A percentile compares a stretch with the other conserved stretches of the same genome.
These are phyloP conservation scores for Pigoraptor vietnamica DNA, from an alignment of 78 protist genomes.

Conservation along the genomic window DNA sequence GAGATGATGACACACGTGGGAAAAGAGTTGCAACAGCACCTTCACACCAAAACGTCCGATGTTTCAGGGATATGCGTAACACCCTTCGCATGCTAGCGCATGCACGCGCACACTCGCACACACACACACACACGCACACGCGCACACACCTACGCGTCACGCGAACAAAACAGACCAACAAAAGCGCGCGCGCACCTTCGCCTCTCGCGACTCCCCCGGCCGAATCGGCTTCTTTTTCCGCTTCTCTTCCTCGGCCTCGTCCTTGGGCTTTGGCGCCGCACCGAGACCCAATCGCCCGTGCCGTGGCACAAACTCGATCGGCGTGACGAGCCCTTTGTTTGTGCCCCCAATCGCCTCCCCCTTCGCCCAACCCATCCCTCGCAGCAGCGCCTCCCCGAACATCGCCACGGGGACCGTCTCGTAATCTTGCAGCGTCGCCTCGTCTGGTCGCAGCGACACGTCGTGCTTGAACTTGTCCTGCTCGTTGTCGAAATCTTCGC, in stretches of 20 bases:
- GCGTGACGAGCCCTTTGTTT: conserved; percentile 34
- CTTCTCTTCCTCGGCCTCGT: background rate
- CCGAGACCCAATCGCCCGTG: conserved; percentile 50
- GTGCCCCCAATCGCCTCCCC: conserved; percentile 53
- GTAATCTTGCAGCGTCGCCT: conserved; percentile 35
- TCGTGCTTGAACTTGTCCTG: conserved; percentile 47
- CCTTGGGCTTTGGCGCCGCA: conserved; percentile 33
- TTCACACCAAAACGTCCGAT: too few relatives aligned
- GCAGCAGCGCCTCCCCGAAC: conserved; percentile 59
- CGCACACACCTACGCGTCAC: background rate
- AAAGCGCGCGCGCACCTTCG: too few relatives aligned
- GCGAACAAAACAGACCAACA: too few relatives aligned
- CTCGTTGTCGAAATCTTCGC: conserved; percentile 25
- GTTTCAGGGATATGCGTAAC: too few relatives aligned
- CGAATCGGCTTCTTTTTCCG: background rate
- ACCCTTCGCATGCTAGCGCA: too few relatives aligned
- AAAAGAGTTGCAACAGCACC: too few relatives aligned
- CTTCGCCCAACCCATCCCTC: conserved; percentile 67
- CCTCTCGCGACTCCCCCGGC: background rate
- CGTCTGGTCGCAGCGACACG: conserved; percentile 39
- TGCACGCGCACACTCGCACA: background rate
- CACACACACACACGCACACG: background rate
- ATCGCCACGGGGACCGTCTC: conserved; percentile 40
- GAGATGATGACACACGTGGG: too few relatives aligned
- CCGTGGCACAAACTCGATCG: conserved; percentile 43